Evolutionary conservation across 148 eudicot species (phyloP).

Genomic region (Salicornia ramosissima): DNA sequence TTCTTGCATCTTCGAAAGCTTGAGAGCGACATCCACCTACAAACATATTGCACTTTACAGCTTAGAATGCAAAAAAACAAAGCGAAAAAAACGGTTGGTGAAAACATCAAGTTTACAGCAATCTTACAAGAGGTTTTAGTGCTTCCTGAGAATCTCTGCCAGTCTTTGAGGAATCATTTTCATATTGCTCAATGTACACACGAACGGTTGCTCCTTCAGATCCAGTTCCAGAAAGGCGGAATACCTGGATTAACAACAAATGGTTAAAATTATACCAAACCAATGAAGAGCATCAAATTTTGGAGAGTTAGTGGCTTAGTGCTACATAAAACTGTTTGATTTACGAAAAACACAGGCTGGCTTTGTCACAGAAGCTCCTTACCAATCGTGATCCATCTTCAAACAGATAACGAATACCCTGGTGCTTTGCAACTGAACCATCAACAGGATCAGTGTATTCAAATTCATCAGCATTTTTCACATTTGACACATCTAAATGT

Average conservation of each 20-base stretch:
- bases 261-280: not conserved
- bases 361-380: constrained; percentile 12
- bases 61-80: not conserved
- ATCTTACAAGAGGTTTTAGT: constrained; percentile 81
- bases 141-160: constrained; percentile 93
- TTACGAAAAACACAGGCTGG: not conserved
- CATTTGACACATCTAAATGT: constrained; percentile 58
- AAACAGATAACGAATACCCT: constrained; percentile 90
- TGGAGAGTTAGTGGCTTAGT: not conserved
- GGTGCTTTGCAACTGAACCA: constrained; percentile 90
- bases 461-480: constrained; percentile 74
- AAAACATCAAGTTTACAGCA: not conserved
- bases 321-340: not conserved
- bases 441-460: constrained; percentile 97
- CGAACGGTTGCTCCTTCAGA: constrained; percentile 98
- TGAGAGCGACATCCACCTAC: constrained; percentile 89
- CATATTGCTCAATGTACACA: constrained; percentile 91
- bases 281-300: not conserved
- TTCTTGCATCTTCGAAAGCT: constrained; percentile 91
- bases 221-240: constrained; percentile 98
- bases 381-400: constrained; percentile 95
- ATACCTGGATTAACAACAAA: constrained; percentile 47
- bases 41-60: not conserved
- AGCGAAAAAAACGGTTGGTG: not conserved
- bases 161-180: constrained; percentile 65